Conservation (phyloP, 208 protist species). For the Eutreptiella sp. region DNA sequence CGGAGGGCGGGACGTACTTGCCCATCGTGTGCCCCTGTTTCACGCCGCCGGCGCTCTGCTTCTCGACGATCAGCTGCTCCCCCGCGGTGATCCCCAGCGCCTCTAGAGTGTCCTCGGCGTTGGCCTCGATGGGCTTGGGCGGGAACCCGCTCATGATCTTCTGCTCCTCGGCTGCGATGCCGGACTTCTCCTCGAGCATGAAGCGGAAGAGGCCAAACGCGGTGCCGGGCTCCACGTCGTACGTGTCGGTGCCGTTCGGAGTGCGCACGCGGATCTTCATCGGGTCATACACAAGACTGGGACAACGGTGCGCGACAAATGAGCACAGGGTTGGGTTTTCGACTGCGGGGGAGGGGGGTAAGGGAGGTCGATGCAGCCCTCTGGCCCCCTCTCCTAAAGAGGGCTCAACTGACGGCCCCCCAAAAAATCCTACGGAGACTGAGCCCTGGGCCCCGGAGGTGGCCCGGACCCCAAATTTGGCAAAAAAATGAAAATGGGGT, state of each 20-base stretch:
- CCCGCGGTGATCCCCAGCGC: constrained; percentile 40
- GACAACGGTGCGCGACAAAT: too few relatives aligned
- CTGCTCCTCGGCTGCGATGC: constrained; percentile 40
- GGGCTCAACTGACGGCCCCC: too few relatives aligned
- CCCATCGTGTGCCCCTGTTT: constrained; percentile 44
- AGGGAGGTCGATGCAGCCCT: too few relatives aligned
- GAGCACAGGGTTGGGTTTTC: too few relatives aligned
- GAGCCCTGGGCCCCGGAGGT: too few relatives aligned
- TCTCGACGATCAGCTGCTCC: constrained; percentile 66
- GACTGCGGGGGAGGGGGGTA: too few relatives aligned
- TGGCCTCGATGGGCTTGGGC: constrained; percentile 53
- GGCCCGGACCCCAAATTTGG: too few relatives aligned
- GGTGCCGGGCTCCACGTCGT: constrained; percentile 40
- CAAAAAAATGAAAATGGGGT: too few relatives aligned
- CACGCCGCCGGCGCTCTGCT: constrained; percentile 51
- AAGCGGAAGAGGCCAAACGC: constrained; percentile 42
- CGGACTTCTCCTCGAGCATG: constrained; percentile 37
- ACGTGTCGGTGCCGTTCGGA: constrained; percentile 42
- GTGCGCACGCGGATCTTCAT: constrained; percentile 60
- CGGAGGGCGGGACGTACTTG: constrained; percentile 61
- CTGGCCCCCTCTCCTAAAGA: too few relatives aligned
- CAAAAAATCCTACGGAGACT: too few relatives aligned
- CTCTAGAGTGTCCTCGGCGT: constrained; percentile 34
- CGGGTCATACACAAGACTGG: too few relatives aligned
- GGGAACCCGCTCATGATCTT: constrained; percentile 64